A percentile compares a stretch with the other conserved stretches of the same genome.
Conservation (phyloP, 2,329 filamentous ascomycete species). For the Periconia digitata region DNA sequence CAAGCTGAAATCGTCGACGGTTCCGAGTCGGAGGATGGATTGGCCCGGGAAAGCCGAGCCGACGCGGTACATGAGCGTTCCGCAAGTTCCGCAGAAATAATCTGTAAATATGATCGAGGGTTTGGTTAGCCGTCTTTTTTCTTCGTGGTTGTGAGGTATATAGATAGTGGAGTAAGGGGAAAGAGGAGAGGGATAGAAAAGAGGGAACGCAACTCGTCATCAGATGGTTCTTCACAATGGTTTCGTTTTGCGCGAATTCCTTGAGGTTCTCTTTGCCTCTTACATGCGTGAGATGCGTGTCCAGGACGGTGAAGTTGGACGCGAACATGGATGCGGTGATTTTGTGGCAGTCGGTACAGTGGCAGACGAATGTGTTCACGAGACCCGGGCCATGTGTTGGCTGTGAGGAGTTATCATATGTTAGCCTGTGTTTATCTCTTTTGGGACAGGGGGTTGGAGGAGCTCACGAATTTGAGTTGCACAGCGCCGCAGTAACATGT, state of each 20-base stretch:
- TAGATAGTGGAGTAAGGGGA: too few relatives aligned
- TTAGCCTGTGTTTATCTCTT: too few relatives aligned
- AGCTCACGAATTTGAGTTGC: conserved; percentile 21
- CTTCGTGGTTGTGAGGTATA: conserved; percentile 46
- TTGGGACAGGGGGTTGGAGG: neutral
- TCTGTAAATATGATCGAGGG: too few relatives aligned
- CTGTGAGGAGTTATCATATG: conserved; percentile 26
- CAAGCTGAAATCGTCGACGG: conserved; percentile 62
- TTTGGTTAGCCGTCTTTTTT: neutral
- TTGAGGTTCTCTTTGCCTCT: conserved; percentile 56
- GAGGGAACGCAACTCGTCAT: too few relatives aligned
- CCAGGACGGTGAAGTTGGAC: conserved; percentile 55
- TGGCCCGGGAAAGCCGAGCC: conserved; percentile 48
- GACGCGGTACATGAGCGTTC: conserved; percentile 62
- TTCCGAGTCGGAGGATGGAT: conserved; percentile 59
- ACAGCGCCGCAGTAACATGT: conserved; percentile 27
- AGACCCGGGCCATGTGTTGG: conserved; percentile 51
- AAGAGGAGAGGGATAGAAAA: too few relatives aligned
- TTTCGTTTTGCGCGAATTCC: conserved; percentile 42
- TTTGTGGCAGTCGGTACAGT: conserved; percentile 65
- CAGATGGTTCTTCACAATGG: conserved; percentile 45
- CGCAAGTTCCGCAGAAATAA: conserved; percentile 62
- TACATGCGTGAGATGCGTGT: conserved; percentile 50
- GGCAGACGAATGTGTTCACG: conserved; percentile 58
- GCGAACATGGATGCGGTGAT: conserved; percentile 64